Evolutionary conservation across 139 green algal genomes (phyloP), one percentile per base, ranked within the genome.

Genomic region (Chlamydomonas incerta): DNA sequence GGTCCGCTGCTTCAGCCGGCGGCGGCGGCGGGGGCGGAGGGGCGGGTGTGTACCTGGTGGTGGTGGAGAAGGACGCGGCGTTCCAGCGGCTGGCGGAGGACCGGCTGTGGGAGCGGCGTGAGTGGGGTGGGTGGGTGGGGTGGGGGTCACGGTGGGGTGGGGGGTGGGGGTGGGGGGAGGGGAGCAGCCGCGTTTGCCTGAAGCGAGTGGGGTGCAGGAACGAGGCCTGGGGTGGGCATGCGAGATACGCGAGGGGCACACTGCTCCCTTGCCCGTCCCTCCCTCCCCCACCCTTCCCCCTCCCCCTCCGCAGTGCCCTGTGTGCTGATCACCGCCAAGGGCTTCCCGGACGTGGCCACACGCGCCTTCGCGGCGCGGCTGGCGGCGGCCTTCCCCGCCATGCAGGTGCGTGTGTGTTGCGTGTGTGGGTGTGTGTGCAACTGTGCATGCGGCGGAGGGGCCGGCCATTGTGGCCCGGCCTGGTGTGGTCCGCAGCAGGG

Each of bases 21-120:
- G 14, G 33, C 18, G 15, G 2, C 6, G 55, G 35, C 2, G 68
- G 34, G 37, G 68, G 52, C 31, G 33, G 37, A 20, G 2, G 41
- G 6, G 31, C n/a, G 9, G 26, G 29, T 9, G 37, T 81, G 21
- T 92, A 83, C 74, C 74, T 98, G 34, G 67, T 98, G 26, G 90
- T 98, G 29, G 87, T 98, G 4, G 95, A 98, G 87, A 98, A 97
- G 89, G 95, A 98, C 50, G 91, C 96, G 0, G 80, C 98, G 0
- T 98, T 98, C 60, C 93, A 98, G 73, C 88, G 91, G 1, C 89
- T 98, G 66, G 57, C 85, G n/a, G 85, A 95, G 86, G 90, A 93
- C 72, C 55, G 88, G 3, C 82, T 95, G 57, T 92, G 81, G 52
- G 90, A 94, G 18, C 26, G 65, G 17, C 31, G 81, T 80, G 81